Percentiles rank a stretch among this genome's conserved stretches.
These are phyloP conservation scores for Neofusicoccum laricinum DNA, from an alignment of 2,329 filamentous ascomycete genomes.

Conservation along the genomic window DNA sequence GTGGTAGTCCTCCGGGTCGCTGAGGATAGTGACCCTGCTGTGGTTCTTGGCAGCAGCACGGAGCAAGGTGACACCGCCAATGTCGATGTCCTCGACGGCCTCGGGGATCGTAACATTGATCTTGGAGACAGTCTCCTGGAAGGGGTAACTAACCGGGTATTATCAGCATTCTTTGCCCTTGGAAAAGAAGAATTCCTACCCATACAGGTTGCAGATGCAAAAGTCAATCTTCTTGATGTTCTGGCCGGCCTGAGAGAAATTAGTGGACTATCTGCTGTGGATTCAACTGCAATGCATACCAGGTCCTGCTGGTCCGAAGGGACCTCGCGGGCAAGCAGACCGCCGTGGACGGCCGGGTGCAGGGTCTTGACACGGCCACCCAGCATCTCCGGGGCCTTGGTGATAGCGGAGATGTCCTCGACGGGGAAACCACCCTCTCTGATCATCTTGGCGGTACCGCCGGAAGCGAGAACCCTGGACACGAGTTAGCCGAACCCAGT, in stretches of 20 bases:
- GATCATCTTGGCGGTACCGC: slow-evolving; percentile 94
- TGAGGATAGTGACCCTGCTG: slow-evolving; percentile 89
- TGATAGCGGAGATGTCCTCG: slow-evolving; percentile 98
- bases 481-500: background rate
- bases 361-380: slow-evolving; percentile 91
- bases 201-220: slow-evolving; percentile 74
- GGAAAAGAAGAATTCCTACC: background rate
- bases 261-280: background rate
- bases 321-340: slow-evolving; percentile 90
- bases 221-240: slow-evolving; percentile 44
- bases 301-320: slow-evolving; percentile 96
- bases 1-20: slow-evolving; percentile 88
- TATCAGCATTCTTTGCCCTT: background rate
- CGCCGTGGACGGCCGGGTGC: slow-evolving; percentile 80
- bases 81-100: slow-evolving; percentile 98
- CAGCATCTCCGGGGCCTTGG: slow-evolving; percentile 91
- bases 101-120: slow-evolving; percentile 95
- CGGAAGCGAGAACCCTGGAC: slow-evolving; percentile 74
- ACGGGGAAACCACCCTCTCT: slow-evolving; percentile 93
- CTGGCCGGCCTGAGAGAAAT: slow-evolving; percentile 31
- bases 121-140: slow-evolving; percentile 97
- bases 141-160: slow-evolving; percentile 64
- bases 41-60: slow-evolving; percentile 98
- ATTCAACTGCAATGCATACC: slow-evolving; percentile 29
- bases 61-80: slow-evolving; percentile 91